Evolutionary conservation across 2,329 filamentous ascomycete species (phyloP), one percentile per base, ranked within the genome.

Genomic region (Fusarium vanettenii): DNA sequence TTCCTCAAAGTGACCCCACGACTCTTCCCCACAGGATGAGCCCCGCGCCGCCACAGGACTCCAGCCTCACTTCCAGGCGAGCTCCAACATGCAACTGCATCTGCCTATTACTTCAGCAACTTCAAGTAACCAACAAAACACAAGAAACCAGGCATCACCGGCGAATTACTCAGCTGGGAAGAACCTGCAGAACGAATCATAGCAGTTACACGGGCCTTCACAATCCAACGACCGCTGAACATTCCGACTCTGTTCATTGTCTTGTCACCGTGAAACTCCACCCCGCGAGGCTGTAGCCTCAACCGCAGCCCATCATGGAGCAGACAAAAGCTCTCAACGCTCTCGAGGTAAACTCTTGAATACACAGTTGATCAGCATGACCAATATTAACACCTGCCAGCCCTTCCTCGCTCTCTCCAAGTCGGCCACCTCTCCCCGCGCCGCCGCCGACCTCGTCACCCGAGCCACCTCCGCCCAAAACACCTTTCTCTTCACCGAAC

Each of bases 401-500:
- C 95, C 95, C n/a, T 98, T 96, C 86, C 87, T 99, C 70, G 93
- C 93, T 62, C 93, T 98, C 74, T 93, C 93, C 80, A 97, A 95
- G 82, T 94, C 95, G 13, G 95, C 94, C 72, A 94, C 91, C 8
- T 95, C 95, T 13, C 92, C 95, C 45, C 92, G 94, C 77, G 94
- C 95, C 68, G 93, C 95, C 48, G 92, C 94, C 80, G 95, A 98
- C 81, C 90, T 98, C 64, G 90, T 98, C 81, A 91, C 89, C 52
- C 94, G 95, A 84, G 97, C 95, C 71, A 98, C 95, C 60, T 95
- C 95, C n/a, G 92, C 92, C 66, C 91, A 94, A 31, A 94, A 95
- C 83, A 97, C 95, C 75, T 99, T 93, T 83, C 89, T 98, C 84
- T 99, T 99, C 86, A 91, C 94, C 76, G 96, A 98, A 85, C 92